These are phyloP conservation scores for Wickerhamomyces queroliae DNA, from an alignment of 805 yeast species.

Conservation along the genomic window DNA sequence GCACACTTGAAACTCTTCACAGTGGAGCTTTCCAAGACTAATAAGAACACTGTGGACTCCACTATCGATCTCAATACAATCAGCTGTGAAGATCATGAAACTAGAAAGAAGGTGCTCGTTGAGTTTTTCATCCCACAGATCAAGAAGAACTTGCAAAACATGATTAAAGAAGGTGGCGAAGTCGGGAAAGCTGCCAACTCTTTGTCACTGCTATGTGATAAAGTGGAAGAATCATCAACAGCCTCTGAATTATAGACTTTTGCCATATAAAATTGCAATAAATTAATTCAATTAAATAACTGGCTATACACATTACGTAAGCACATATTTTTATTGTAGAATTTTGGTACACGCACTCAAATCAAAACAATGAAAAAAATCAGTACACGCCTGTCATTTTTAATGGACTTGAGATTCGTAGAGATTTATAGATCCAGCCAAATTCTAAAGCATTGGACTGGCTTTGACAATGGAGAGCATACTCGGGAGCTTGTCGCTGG, in stretches of 20 bases:
- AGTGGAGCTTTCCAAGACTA: conserved; percentile 25
- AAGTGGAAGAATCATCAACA: not conserved
- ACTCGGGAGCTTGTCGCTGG: not conserved
- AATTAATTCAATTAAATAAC: too few species aligned
- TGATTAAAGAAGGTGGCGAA: conserved; percentile 70
- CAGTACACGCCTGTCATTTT: too few species aligned
- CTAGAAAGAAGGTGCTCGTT: conserved; percentile 46
- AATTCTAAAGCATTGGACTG: too few species aligned
- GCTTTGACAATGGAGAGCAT: not conserved
- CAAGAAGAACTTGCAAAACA: conserved; percentile 39
- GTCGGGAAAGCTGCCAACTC: conserved; percentile 45
- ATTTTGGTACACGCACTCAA: too few species aligned
- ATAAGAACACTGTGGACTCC: conserved; percentile 11
- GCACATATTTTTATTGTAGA: too few species aligned
- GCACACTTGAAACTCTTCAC: conserved; percentile 56
- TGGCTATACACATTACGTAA: too few species aligned
- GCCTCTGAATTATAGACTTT: not conserved
- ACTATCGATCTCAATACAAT: conserved; percentile 34
- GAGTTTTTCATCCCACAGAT: conserved; percentile 50
- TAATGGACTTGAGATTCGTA: too few species aligned
- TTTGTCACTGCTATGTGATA: conserved; percentile 7
- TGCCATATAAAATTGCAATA: too few species aligned
- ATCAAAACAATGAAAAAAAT: too few species aligned
- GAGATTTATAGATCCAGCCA: too few species aligned
- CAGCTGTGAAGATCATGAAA: conserved; percentile 55